Evolutionary conservation across 495 filamentous ascomycete species (phyloP), one percentile per base, ranked within the genome.

Genomic region (Podospora pseudoanserina): DNA sequence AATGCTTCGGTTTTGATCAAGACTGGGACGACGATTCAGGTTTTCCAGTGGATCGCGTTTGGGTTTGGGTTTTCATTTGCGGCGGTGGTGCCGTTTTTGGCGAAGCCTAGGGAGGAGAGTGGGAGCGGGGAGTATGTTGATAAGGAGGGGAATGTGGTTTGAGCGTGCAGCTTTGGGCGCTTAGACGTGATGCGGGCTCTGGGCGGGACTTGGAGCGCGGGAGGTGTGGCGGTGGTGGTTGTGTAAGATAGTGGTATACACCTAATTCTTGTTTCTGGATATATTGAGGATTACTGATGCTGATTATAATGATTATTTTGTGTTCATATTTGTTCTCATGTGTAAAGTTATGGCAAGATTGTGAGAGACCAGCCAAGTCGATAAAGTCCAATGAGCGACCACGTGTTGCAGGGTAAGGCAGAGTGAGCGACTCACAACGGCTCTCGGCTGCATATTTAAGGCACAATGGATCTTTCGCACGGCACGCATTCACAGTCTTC

Each of bases 41-140:
- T 78, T 30, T 34, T 77, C 63, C 76, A 78, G 75, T 78, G 76
- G 76, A 70, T 74, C 60, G 64, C 69, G 39, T 75, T 78, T 67
- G 76, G 75, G 53, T 77, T 75, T 13, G 54, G 70, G 66, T 19
- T 67, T n/a, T 16, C 72, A 26, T 78, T 78, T 39, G 70, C 58
- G 27, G 26, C 71, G 30, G 53, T 71, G 5, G 72, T 74, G 66
- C 75, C 75, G 20, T 60, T 70, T 0, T 19, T 75, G 64, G 64
- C 70, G 30, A 34, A 67, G 54, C 30, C 62, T 15, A 60, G 60
- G 30, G 23, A n/a, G 34, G n/a, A 20, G 61, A 15, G 1, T 57
- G 49, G 9, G 28, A 49, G 26, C 20, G 61, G 32, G 18, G 68
- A 57, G 58, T 63, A 32, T 34, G 28, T 61, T 5, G 39, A 58